Percentiles rank a stretch among this genome's conserved stretches.
Evolutionary conservation across 2,329 filamentous ascomycete genomes (phyloP).

Genomic region (Penicillium corylophilum): DNA sequence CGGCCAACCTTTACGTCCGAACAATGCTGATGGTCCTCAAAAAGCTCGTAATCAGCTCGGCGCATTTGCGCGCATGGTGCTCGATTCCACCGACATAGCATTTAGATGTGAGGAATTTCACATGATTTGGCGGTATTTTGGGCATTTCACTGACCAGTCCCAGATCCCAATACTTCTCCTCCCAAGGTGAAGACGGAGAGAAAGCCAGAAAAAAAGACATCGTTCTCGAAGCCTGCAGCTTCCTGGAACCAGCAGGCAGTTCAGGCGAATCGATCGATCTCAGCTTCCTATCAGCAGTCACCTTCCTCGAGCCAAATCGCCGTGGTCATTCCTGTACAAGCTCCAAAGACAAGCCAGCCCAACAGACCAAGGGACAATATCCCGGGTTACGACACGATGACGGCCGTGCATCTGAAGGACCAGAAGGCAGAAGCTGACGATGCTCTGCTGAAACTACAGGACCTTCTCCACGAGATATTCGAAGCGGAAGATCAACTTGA

Average conservation of each 20-base stretch:
- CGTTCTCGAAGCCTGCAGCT: conserved; percentile 22
- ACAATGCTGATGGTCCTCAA: conserved; percentile 19
- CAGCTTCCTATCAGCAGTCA: conserved; percentile 31
- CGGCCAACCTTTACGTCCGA: conserved; percentile 17
- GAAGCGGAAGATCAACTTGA: conserved; percentile 71
- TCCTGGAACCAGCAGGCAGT: conserved; percentile 25
- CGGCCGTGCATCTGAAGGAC: conserved; percentile 64
- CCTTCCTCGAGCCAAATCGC: conserved; percentile 38
- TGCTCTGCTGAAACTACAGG: conserved; percentile 68
- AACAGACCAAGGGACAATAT: conserved; percentile 51
- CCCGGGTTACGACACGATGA: conserved; percentile 56
- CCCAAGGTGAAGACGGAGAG: conserved; percentile 25
- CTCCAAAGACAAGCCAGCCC: conserved; percentile 35
- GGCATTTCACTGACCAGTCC: conserved; percentile 15
- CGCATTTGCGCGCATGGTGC: conserved; percentile 55
- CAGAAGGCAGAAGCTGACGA: conserved; percentile 78
- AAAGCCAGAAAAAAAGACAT: conserved; percentile 20
- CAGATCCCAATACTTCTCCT: conserved; percentile 35
- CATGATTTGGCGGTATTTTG: neutral
- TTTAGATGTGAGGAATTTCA: conserved; percentile 41
- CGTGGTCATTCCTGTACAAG: conserved; percentile 51
- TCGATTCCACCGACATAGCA: conserved; percentile 48
- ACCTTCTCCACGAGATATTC: conserved; percentile 70
- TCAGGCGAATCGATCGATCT: conserved; percentile 44
- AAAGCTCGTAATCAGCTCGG: conserved; percentile 43